Evolutionary conservation across 352 stramenopile genomes (phyloP), one percentile per base, ranked within the genome.

Genomic region (Thraustochytrium striatum): DNA sequence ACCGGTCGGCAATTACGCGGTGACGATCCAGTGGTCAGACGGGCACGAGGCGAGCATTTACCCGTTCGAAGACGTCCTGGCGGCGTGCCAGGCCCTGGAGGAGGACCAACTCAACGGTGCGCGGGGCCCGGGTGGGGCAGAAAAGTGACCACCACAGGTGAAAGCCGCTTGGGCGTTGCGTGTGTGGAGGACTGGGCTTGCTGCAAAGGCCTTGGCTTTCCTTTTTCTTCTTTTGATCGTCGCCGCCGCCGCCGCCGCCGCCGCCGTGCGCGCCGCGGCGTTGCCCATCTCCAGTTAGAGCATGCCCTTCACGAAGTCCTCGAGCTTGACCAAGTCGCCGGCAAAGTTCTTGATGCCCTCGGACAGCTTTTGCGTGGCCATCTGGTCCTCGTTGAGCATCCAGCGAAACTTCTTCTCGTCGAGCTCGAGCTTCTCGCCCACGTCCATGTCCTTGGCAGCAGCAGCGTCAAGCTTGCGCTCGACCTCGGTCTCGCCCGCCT

Each of bases 341-440:
- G 91, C 92, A 85, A 99, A 99, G 61, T 92, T 91, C 80, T 93
- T 91, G 85, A 99, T 98, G 33, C 95, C 96, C 85, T 99, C 95
- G 9, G 91, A 86, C 32, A 99, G 89, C 88, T 99, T 99, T 79
- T 98, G 94, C 33, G 89, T 97, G 57, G 94, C 95, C 91, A 98
- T 98, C 38, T 87, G 86, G 86, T 99, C 95, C 73, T 95, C 91
- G 88, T 99, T 99, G 87, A 99, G 89, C 87, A 93, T 96, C 89
- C 97, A 93, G 78, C 97, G 92, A 88, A 99, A 99, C 16, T 88
- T 88, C 81, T 93, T 96, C 87, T 99, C 96, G 50, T 89, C 83
- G 58, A 94, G 84, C 38, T 88, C 86, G 69, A 95, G 86, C 82
- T 94, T 93, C 16, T 85, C 52, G 9, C 81, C 73, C 62, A 91